Percentiles rank a stretch among this genome's conserved stretches.
phyloP scores from a whole-genome alignment of 768 basidiomycete genomes.

The Butyriboletus loyo region DNA sequence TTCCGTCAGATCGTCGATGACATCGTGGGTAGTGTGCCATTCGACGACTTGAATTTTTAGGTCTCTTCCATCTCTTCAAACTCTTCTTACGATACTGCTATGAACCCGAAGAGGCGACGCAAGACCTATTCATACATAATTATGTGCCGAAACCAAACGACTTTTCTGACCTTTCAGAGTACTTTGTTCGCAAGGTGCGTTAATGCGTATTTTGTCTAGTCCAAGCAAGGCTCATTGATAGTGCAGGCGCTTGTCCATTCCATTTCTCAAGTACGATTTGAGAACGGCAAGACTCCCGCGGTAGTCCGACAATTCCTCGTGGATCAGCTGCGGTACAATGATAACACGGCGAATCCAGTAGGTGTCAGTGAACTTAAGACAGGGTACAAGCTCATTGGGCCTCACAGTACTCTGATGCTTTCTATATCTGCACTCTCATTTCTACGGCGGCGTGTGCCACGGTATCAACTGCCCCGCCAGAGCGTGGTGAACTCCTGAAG shows the following conservation, averaged over 20 bases:
- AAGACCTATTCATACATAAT: slow-evolving; percentile 81
- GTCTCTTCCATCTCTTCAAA: slow-evolving; percentile 94
- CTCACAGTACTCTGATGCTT: slow-evolving; percentile 80
- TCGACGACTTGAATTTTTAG: slow-evolving; percentile 78
- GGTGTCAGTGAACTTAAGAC: slow-evolving; percentile 28
- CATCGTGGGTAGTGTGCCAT: slow-evolving; percentile 67
- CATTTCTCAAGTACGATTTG: slow-evolving; percentile 82
- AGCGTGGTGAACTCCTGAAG: slow-evolving; percentile 73
- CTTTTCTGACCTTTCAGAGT: slow-evolving; percentile 87
- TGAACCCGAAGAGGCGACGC: slow-evolving; percentile 76
- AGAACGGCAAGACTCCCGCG: slow-evolving; percentile 80
- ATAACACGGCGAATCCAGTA: slow-evolving; percentile 88
- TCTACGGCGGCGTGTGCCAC: slow-evolving; percentile 77
- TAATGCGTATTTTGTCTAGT: not conserved
- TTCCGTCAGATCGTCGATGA: slow-evolving; percentile 10
- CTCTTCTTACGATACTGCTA: slow-evolving; percentile 89
- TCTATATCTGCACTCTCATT: slow-evolving; percentile 85
- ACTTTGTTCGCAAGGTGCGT: slow-evolving; percentile 88
- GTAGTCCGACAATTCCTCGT: slow-evolving; percentile 86
- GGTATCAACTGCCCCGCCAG: slow-evolving; percentile 72
- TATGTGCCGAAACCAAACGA: slow-evolving; percentile 96
- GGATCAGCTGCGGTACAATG: slow-evolving; percentile 92
- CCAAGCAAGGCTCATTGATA: slow-evolving; percentile 4
- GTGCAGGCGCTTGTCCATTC: slow-evolving; percentile 72
- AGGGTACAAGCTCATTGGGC: slow-evolving; percentile 1